Evolutionary conservation across 1,139 yeast species (phyloP), one percentile per base, ranked within the genome.

Genomic region (Diutina rugosa): DNA sequence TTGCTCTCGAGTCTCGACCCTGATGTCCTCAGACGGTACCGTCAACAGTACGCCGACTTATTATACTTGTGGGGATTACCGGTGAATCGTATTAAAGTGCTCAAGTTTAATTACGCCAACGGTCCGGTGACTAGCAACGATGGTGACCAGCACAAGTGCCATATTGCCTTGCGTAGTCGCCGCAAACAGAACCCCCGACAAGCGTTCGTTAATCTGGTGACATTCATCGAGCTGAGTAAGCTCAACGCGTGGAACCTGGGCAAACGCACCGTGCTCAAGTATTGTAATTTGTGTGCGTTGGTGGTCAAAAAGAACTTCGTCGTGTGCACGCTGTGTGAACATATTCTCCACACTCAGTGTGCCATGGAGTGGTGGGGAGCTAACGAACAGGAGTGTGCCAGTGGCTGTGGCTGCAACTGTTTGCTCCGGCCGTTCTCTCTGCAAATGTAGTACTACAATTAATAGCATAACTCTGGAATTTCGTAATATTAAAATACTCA

Each of bases 401-500:
- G 90, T 58, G 98, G 97, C 0, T 91, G 98, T 71, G 97, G 97
- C 0, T 91, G 98, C 65, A 63, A 68, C 9, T 90, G 97, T 68
- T 67, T 84, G 49, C 41, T 10, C 12, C 26, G 29, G 9, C 44
- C 44, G 12, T 49, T 49, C 18, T 35, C 41, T 35, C 5, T n/a
- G 6, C 41, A 35, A 12, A 12, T n/a, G n/a, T 35, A 10, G 14
- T 12, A 35, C 9, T 5, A 35, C n/a, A 10, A 35, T 7, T 10
- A 12, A 2, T n/a, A 8, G 6, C 14, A 10, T 10, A 12, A 10
- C 5, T n/a, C 6, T 12, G 10, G 10, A n/a, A 6, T 35, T 32
- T 32, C 12, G 9, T 32, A 32, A 9, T 32, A 32, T 32, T 35
- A 35, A 10, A 10, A 12, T 35, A 35, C 26, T 21, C 26, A 21